Percentiles rank a stretch among this genome's conserved stretches.
These are phyloP conservation scores for Heliamphora exappendiculata DNA, from an alignment of 148 eudicot species.

Conservation along the genomic window DNA sequence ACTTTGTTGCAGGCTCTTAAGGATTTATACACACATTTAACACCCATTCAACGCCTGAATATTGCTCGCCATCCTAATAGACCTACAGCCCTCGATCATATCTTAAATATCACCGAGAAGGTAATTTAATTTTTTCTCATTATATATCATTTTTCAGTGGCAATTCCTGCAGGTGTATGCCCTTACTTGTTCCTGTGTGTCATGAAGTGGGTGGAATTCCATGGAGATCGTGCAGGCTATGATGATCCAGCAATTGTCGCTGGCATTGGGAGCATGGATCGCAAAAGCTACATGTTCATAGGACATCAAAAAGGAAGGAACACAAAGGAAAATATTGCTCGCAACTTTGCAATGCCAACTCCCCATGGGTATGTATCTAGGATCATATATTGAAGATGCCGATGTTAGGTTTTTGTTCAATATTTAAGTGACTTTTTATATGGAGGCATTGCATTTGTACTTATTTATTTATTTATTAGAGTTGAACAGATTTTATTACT, in stretches of 20 bases:
- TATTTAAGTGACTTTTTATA: too few species aligned
- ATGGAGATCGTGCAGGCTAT: slow-evolving; percentile 87
- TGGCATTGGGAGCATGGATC: slow-evolving; percentile 75
- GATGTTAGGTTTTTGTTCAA: too few species aligned
- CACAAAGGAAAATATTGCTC: slow-evolving; percentile 74
- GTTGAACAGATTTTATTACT: too few species aligned
- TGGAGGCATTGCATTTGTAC: too few species aligned
- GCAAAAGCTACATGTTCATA: slow-evolving; percentile 77
- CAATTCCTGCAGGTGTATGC: slow-evolving; percentile 24
- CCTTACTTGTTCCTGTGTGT: too few species aligned
- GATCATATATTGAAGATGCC: too few species aligned
- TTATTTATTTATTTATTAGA: too few species aligned
- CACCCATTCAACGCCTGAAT: slow-evolving; percentile 85
- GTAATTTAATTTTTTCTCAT: slow-evolving; percentile 20
- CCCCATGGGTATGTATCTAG: slow-evolving; percentile 73
- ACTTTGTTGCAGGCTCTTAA: slow-evolving; percentile 53
- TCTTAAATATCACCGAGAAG: slow-evolving; percentile 80
- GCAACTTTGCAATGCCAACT: slow-evolving; percentile 95
- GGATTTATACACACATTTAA: slow-evolving; percentile 61
- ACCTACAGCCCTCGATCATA: slow-evolving; percentile 87
- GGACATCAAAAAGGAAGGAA: slow-evolving; percentile 91
- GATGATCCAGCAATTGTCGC: slow-evolving; percentile 89
- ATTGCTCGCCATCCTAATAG: slow-evolving; percentile 96
- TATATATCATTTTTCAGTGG: not conserved
- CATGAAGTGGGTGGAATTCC: slow-evolving; percentile 94